phyloP scores from a whole-genome alignment of 441 rosid genomes.

The Erodium trifolium region DNA sequence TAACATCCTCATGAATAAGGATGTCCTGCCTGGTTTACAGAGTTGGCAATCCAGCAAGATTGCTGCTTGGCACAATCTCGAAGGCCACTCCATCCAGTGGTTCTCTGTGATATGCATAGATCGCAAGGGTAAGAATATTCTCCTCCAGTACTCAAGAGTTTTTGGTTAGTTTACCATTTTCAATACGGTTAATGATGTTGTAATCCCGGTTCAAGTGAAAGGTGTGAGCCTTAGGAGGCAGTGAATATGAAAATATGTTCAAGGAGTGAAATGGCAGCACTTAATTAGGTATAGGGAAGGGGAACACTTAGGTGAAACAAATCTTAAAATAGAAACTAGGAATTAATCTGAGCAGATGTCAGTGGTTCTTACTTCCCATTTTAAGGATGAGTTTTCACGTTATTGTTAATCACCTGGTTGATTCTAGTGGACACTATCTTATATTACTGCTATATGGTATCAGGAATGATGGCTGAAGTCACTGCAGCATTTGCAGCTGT shows the following conservation, averaged over 20 bases:
- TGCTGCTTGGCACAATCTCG: constrained; percentile 79
- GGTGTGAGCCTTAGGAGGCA: background rate
- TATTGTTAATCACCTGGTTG: too few relatives aligned
- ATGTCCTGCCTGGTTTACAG: constrained; percentile 80
- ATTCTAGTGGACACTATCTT: background rate
- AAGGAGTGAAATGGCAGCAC: background rate
- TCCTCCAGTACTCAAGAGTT: background rate
- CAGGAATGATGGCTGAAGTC: constrained; percentile 89
- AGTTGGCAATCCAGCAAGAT: constrained; percentile 88
- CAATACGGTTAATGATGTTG: background rate
- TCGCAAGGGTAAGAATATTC: constrained; percentile 54
- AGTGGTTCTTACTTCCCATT: too few relatives aligned
- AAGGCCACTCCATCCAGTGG: constrained; percentile 90
- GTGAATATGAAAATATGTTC: background rate
- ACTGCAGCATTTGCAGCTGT: constrained; percentile 63
- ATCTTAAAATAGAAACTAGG: too few relatives aligned
- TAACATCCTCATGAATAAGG: constrained; percentile 54
- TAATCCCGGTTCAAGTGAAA: background rate
- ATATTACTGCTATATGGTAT: constrained; percentile 13
- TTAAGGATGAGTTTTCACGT: too few relatives aligned
- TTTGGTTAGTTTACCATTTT: background rate
- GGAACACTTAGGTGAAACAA: too few relatives aligned
- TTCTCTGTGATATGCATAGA: constrained; percentile 76
- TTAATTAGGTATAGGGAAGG: background rate
- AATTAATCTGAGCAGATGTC: too few relatives aligned